Evolutionary conservation across 495 filamentous ascomycete species (phyloP), one percentile per base, ranked within the genome.

Genomic region (Paragyromitra xinjiangensis): DNA sequence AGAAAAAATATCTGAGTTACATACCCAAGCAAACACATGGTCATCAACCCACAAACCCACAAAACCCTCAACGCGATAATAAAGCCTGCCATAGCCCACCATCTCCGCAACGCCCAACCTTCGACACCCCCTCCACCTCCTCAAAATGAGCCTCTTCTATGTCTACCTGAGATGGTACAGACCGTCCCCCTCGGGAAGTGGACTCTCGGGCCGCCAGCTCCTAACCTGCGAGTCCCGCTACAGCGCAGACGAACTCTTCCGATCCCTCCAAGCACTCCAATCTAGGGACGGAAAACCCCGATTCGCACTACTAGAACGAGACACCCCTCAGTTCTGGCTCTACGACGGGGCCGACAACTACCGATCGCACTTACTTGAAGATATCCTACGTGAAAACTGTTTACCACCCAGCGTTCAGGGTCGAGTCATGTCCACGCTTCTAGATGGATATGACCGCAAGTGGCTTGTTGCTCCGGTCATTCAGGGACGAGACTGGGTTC

Each of bases 231-330:
- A 59, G 44, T 77, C 74, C 16, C 67, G 74, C 44, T 71, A 59
- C 45, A 34, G 51, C n/a, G 74, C 74, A 42, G 74, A 77, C 22
- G 74, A 77, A n/a, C 48, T 77, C 6, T 77, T 72, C 48, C 74
- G 74, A 16, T 61, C 34, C 1, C 34, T 71, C 9, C 44, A 77
- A 48, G 19, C 51, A 4, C 7, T 77, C 26, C 16, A 11, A 39
- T 1, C 16, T 7, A 1, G 7, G 3, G 26, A 1, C n/a, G 45
- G 29, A 26, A 45, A 26, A 1, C 26, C 44, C 44, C 34, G 24
- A 6, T 76, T 71, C 44, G n/a, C 66, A 55, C 11, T 58, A 26
- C 26, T 77, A 14, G 51, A 55, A 14, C 68, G 74, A 12, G 24
- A 45, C 26, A 63, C 58, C 0, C 58, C 74, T 8, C 74, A 77